These are phyloP conservation scores for Neopestalotiopsis rosae DNA, from an alignment of 2,329 filamentous ascomycete genomes.

Conservation along the genomic window DNA sequence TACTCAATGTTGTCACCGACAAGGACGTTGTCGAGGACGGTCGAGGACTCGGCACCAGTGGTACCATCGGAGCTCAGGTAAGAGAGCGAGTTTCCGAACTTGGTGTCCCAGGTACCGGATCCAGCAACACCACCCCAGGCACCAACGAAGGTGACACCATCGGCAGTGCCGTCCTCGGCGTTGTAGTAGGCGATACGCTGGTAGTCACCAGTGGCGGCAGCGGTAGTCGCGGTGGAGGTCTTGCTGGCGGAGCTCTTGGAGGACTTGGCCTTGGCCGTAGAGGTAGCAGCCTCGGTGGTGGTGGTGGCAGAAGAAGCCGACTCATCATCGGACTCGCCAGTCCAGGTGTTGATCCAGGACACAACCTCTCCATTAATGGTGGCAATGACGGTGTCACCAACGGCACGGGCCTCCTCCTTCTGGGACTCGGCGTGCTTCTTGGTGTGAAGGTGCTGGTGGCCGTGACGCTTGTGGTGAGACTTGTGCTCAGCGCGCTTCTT, in stretches of 20 bases:
- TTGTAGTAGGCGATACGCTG: slow-evolving; percentile 52
- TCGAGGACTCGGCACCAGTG: slow-evolving; percentile 42
- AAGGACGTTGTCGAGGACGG: slow-evolving; percentile 43
- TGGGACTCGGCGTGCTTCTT: slow-evolving; percentile 43
- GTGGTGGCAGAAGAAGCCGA: slow-evolving; percentile 24
- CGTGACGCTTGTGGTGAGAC: slow-evolving; percentile 45
- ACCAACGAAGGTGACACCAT: slow-evolving; percentile 54
- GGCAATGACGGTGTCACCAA: slow-evolving; percentile 55
- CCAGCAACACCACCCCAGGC: slow-evolving; percentile 49
- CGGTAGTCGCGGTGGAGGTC: slow-evolving; percentile 18
- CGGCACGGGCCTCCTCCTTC: slow-evolving; percentile 51
- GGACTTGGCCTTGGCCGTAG: slow-evolving; percentile 21
- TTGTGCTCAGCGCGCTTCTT: slow-evolving; percentile 42
- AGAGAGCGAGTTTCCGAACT: slow-evolving; percentile 51
- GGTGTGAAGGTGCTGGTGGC: slow-evolving; percentile 56
- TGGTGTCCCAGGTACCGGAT: slow-evolving; percentile 47
- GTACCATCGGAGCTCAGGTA: slow-evolving; percentile 50
- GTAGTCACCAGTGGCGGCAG: slow-evolving; percentile 37
- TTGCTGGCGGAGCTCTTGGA: slow-evolving; percentile 22
- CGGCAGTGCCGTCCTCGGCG: slow-evolving; percentile 41
- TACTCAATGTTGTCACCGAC: slow-evolving; percentile 52
- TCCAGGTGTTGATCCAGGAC: slow-evolving; percentile 64
- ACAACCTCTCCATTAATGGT: slow-evolving; percentile 63
- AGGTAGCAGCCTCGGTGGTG: slow-evolving; percentile 19
- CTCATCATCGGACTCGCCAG: slow-evolving; percentile 36